Base-by-base conservation (phyloP, 1,139 yeast species). In the Sugiyamaella grinbergsii region DNA sequence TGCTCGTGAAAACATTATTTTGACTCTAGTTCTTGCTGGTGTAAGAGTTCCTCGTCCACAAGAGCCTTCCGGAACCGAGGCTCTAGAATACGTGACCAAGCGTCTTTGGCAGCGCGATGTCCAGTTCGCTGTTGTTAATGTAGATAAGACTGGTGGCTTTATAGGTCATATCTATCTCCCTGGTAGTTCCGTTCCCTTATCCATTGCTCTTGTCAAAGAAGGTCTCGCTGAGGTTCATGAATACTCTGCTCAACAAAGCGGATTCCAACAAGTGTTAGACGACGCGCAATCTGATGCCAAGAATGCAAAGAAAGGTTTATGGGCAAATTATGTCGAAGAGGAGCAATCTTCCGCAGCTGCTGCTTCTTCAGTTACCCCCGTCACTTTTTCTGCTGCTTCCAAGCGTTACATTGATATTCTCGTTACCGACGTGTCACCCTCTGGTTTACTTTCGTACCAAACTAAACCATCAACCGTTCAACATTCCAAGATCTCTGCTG, bases 111-210 rank as follows among this genome's bases (percentile, higher is more conserved):
- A 89, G 71, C 78, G 89, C 63, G 86, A 82, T 58, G 85, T 87
- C 43, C 82, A 79, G 58, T 74, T 88, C 58, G 84, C 83, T 51
- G 78, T 88, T 23, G 79, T 80, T 57, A 84, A 80, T 54, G 78
- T 79, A 50, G 96, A 89, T 66, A 85, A 83, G 63, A 75, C 84
- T 54, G 96, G 96, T 53, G 87, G 86, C 0, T 89, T 88, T 61
- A 80, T 87, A 64, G 95, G 95, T 47, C 80, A 83, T 60, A 62
- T 87, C 49, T 85, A 72, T 63, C 64, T 80, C 11, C 78, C 78
- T 20, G 76, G 80, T 6, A 75, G 76, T 44, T 71, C 75, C 20
- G 65, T 71, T 29, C 90, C 95, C 11, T 75, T 85, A 51, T 90
- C 86, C 60, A 71, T 77, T 4, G 68, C 73, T n/a, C 72, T 89